Base-by-base conservation (phyloP, 2,329 filamentous ascomycete species). In the Chaetothyriales sp. region DNA sequence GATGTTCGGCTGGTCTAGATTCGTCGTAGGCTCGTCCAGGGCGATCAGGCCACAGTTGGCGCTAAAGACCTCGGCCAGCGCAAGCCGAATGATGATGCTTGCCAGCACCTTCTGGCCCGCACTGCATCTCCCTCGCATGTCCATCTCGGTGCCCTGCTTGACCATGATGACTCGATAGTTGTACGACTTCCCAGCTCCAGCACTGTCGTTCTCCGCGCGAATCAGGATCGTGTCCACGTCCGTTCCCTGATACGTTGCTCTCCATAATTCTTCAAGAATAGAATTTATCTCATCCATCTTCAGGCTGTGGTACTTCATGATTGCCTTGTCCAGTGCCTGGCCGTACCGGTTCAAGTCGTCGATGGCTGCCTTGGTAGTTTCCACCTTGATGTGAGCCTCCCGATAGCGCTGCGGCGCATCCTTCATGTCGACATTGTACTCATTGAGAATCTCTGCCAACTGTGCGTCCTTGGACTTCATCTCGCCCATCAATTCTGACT, bases 221-320 rank as follows among this genome's bases (percentile, higher is more conserved):
- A 98, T 97, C 63, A 94, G 78, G 64, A 98, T 95, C 1, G 86
- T 92, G 71, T 98, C 92, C 51, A 98, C 89, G 64, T 98, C 92
- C 0, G 90, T 97, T 58, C 92, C 92, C 65, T 94, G 87, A 69
- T 98, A 98, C 1, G 92, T 95, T 64, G 83, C 85, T 69, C 87
- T 86, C 92, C 92, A 98, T n/a, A 98, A 77, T 67, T 98, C 92
- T 58, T 86, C 87, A 48, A 94, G 84, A 66, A 95, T 95, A 52
- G 82, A 79, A 69, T 98, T 98, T 67, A 98, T 90, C 67, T 98
- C 89, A 61, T 92, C 86, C 92, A 98, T 98, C 74, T 98, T 98
- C 65, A 95, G 73, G 28, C 83, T 78, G 71, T 98, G 92, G 65
- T 90, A 98, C 63, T 86, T 87, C 87, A 98, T 95, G 63, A 98